Conservation (phyloP, 805 yeast species). For the Spathaspora arborariae region DNA sequence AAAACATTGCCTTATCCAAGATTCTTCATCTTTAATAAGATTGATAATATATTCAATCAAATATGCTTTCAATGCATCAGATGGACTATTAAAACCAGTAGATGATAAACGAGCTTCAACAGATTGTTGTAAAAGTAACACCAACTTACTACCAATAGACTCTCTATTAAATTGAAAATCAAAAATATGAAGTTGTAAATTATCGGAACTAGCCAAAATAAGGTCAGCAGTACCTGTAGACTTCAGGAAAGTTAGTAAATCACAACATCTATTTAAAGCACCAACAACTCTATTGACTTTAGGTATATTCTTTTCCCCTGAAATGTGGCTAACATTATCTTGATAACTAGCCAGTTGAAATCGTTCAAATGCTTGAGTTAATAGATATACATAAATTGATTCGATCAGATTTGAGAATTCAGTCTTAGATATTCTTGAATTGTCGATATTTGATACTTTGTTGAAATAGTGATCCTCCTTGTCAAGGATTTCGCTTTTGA, state of each 20-base stretch:
- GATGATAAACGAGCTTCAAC: background rate
- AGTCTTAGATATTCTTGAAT: too few species aligned
- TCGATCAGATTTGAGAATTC: too few species aligned
- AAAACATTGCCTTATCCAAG: background rate
- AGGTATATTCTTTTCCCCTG: background rate
- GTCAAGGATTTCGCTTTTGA: background rate
- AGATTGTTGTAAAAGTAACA: background rate
- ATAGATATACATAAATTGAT: too few species aligned
- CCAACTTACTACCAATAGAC: background rate
- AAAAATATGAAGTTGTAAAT: background rate
- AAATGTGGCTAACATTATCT: background rate
- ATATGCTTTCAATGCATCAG: background rate
- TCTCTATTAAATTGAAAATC: background rate
- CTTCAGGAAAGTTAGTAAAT: too few species aligned
- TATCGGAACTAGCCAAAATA: background rate
- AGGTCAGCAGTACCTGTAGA: too few species aligned
- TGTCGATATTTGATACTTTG: background rate
- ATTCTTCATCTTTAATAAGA: background rate
- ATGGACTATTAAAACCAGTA: background rate
- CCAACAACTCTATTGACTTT: constrained; percentile 1
- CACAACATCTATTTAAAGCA: background rate
- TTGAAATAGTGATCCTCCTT: too few species aligned
- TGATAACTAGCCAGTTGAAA: background rate
- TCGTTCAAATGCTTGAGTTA: background rate
- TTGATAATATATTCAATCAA: background rate